Evolutionary conservation across 2,329 filamentous ascomycete species (phyloP).

Genomic region (Clarireedia sp.): DNA sequence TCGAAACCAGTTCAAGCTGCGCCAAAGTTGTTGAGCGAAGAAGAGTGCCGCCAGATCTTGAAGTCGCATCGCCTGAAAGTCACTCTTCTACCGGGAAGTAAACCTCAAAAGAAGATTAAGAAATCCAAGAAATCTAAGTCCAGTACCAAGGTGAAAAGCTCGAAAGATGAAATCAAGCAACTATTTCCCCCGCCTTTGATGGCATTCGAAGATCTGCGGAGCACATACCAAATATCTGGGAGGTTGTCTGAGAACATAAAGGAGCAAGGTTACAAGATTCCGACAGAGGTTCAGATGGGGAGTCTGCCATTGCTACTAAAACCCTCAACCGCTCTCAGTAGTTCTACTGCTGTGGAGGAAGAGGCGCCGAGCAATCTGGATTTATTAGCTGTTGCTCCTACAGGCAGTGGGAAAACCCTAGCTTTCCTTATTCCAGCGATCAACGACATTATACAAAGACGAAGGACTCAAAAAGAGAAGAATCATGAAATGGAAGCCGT

Average conservation of each 20-base stretch:
- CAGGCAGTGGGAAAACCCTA: constrained; percentile 92
- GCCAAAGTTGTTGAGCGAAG: constrained; percentile 46
- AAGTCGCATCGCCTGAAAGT: constrained; percentile 80
- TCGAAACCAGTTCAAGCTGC: constrained; percentile 3
- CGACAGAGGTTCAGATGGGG: constrained; percentile 90
- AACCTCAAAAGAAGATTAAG: constrained; percentile 33
- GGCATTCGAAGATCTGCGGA: constrained; percentile 65
- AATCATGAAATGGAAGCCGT: constrained; percentile 55
- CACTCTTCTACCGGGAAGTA: constrained; percentile 56
- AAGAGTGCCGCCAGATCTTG: constrained; percentile 66
- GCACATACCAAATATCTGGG: constrained; percentile 64
- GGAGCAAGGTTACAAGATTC: constrained; percentile 76
- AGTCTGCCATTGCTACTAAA: constrained; percentile 71
- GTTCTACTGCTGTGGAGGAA: constrained; percentile 28
- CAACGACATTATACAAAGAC: constrained; percentile 59
- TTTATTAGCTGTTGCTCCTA: constrained; percentile 83
- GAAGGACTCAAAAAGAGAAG: constrained; percentile 30
- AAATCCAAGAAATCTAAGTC: constrained; percentile 46
- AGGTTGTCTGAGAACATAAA: constrained; percentile 70
- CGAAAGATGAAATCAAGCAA: constrained; percentile 45
- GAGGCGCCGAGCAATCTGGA: constrained; percentile 44
- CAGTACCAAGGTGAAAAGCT: constrained; percentile 40
- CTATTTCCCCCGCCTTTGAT: constrained; percentile 74
- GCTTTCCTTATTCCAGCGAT: constrained; percentile 86
- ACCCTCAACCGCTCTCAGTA: constrained; percentile 42